These are phyloP conservation scores for Chlorella variabilis DNA, from an alignment of 163 green algal genomes.

Conservation along the genomic window DNA sequence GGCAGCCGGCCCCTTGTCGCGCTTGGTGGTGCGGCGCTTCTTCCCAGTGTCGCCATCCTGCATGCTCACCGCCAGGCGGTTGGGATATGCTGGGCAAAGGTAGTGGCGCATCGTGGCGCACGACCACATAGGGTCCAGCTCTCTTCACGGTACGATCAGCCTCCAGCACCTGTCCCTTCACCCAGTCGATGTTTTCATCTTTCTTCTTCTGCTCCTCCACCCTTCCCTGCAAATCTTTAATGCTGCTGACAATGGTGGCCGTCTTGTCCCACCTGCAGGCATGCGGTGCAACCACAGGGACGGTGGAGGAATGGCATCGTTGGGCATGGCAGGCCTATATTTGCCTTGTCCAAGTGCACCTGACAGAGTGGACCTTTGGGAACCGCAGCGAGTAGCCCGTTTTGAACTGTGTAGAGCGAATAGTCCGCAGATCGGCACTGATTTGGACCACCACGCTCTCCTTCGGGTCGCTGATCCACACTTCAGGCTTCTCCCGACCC, in stretches of 20 bases:
- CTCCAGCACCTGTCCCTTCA: too few species aligned
- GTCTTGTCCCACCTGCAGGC: slow-evolving; percentile 23
- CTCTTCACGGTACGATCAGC: too few species aligned
- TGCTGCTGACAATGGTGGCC: not conserved
- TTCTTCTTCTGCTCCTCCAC: slow-evolving; percentile 4
- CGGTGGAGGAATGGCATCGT: not conserved
- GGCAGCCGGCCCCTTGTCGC: not conserved
- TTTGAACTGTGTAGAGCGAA: slow-evolving; percentile 24
- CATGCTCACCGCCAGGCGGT: not conserved
- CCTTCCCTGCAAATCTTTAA: not conserved
- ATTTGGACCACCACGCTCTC: slow-evolving; percentile 45
- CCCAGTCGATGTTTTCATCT: too few species aligned
- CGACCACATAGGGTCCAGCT: too few species aligned
- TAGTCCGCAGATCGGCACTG: slow-evolving; percentile 37
- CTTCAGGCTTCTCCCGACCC: slow-evolving; percentile 20
- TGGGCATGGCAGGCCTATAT: too few species aligned
- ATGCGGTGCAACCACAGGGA: not conserved
- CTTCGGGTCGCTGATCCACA: slow-evolving; percentile 6
- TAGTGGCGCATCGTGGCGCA: too few species aligned
- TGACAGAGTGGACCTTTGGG: slow-evolving; percentile 28
- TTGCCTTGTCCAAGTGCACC: not conserved
- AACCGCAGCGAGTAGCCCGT: slow-evolving; percentile 40
- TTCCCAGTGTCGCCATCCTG: not conserved
- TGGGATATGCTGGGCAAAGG: not conserved
- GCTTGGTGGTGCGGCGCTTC: not conserved